Conservation (phyloP, 306 rosid genomes). For the Cicer yamashitae region DNA sequence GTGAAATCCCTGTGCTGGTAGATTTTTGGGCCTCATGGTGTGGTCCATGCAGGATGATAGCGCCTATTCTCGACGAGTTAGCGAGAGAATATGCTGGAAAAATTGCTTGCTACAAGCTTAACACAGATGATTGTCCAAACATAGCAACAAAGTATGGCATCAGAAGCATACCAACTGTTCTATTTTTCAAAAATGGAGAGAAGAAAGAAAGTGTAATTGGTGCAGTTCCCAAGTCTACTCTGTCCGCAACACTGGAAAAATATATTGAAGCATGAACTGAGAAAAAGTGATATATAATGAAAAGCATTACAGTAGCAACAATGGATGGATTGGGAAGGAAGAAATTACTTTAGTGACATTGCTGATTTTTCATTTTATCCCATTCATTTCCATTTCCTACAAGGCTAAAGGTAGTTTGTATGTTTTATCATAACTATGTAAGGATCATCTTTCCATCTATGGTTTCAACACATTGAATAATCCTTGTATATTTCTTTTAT, state of each 20-base stretch:
- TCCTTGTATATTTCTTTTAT: slow-evolving; percentile 25
- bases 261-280: slow-evolving; percentile 56
- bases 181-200: slow-evolving; percentile 87
- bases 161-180: slow-evolving; percentile 96
- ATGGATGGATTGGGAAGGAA: slow-evolving; percentile 31
- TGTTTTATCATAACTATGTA: slow-evolving; percentile 37
- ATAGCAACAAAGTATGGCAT: slow-evolving; percentile 80
- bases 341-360: slow-evolving; percentile 23
- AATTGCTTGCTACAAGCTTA: slow-evolving; percentile 73
- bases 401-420: slow-evolving; percentile 31
- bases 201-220: slow-evolving; percentile 87
- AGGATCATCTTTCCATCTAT: slow-evolving; percentile 29
- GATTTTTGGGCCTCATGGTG: slow-evolving; percentile 99
- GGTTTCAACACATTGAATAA: slow-evolving; percentile 34
- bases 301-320: slow-evolving; percentile 23
- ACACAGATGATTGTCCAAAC: slow-evolving; percentile 79
- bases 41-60: slow-evolving; percentile 91
- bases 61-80: slow-evolving; percentile 77
- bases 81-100: slow-evolving; percentile 84
- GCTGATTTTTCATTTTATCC: slow-evolving; percentile 39
- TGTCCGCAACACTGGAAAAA: slow-evolving; percentile 73
- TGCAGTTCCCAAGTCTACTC: slow-evolving; percentile 87
- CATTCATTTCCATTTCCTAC: slow-evolving; percentile 40
- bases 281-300: background rate
- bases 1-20: slow-evolving; percentile 78